phyloP scores from a whole-genome alignment of 106 monocot species.

The Agapanthus africanus region DNA sequence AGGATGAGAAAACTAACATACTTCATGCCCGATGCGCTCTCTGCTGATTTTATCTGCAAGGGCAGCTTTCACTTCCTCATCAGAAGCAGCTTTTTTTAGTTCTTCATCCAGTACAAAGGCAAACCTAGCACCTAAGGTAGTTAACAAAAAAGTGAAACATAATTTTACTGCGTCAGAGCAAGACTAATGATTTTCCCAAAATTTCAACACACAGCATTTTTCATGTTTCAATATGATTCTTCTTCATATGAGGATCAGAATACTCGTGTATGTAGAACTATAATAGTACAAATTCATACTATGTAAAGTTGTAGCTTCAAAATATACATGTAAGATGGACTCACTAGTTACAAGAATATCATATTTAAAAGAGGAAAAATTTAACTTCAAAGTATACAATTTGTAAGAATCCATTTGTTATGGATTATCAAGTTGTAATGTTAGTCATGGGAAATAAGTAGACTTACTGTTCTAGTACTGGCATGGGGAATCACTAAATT shows the following conservation, averaged over 20 bases:
- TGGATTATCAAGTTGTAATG: no score
- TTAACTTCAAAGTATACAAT: neutral
- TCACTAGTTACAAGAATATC: neutral
- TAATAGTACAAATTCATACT: slow-evolving; percentile 1
- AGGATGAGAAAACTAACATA: slow-evolving; percentile 12
- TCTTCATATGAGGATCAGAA: neutral
- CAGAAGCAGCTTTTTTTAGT: slow-evolving; percentile 67
- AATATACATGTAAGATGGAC: no score
- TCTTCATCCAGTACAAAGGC: slow-evolving; percentile 73
- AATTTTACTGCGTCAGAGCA: neutral
- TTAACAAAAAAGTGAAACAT: neutral
- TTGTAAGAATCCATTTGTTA: neutral
- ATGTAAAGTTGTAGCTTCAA: no score
- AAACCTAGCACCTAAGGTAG: slow-evolving; percentile 74
- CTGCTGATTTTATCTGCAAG: slow-evolving; percentile 87
- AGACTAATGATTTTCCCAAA: neutral
- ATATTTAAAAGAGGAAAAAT: neutral
- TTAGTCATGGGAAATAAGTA: no score
- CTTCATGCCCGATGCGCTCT: slow-evolving; percentile 97
- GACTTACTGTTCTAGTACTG: no score
- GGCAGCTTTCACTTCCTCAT: slow-evolving; percentile 75
- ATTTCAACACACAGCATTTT: neutral
- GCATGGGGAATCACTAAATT: no score
- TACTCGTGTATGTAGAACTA: neutral
- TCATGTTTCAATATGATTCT: neutral